Percentiles rank a stretch among this genome's conserved stretches.
phyloP scores from a whole-genome alignment of 129 eudicot species.

The Tagetes erecta region DNA sequence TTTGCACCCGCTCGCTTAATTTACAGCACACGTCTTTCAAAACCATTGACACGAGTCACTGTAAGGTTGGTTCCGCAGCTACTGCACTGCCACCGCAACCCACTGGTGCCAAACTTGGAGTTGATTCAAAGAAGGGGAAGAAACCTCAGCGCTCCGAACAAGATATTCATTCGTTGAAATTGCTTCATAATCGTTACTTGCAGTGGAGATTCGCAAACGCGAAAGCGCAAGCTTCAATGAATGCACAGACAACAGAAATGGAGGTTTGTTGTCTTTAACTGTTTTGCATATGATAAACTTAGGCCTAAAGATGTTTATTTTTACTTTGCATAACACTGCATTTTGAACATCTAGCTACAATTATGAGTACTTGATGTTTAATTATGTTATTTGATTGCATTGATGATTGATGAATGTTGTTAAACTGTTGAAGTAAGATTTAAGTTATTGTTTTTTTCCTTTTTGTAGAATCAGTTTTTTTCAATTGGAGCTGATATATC shows the following conservation, averaged over 20 bases:
- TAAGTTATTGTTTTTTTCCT: conserved; percentile 5
- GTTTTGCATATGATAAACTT: not conserved
- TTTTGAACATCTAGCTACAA: not conserved
- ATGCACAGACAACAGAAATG: conserved; percentile 49
- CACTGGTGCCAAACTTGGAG: conserved; percentile 31
- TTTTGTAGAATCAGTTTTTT: conserved; percentile 52
- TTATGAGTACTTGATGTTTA: not conserved
- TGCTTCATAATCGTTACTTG: conserved; percentile 67
- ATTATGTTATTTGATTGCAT: not conserved
- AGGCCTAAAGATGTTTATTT: too few species aligned
- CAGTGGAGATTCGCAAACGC: conserved; percentile 88
- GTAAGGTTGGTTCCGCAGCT: too few species aligned
- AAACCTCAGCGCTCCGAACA: conserved; percentile 52
- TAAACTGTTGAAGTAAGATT: not conserved
- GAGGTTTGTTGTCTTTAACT: conserved; percentile 60
- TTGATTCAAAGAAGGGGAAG: conserved; percentile 55
- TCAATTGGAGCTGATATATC: conserved; percentile 61
- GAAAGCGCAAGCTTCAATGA: conserved; percentile 63
- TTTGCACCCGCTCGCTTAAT: conserved; percentile 74
- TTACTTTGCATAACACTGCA: not conserved
- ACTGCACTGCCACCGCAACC: conserved; percentile 65
- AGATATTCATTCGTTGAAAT: conserved; percentile 55
- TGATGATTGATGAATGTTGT: not conserved
- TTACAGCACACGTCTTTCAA: conserved; percentile 36
- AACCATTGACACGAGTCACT: not conserved